A percentile compares a stretch with the other conserved stretches of the same genome.
Conservation (phyloP, 1,284 basidiomycete genomes). For the Phlebopus sp. region DNA sequence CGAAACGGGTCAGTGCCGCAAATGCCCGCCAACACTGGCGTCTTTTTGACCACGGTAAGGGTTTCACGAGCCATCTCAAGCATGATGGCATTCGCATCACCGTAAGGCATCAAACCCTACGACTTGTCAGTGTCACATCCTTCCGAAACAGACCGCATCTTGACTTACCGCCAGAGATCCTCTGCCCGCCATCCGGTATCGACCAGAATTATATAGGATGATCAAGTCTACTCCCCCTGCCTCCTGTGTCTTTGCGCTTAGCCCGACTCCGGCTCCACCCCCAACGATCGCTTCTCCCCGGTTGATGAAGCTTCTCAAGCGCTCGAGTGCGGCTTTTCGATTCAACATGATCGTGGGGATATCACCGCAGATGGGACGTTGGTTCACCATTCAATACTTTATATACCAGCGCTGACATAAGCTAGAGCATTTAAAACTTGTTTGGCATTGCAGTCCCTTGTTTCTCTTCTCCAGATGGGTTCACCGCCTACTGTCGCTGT, state of each 20-base stretch:
- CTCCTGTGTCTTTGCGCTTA: slow-evolving; percentile 30
- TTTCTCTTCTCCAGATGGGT: slow-evolving; percentile 8
- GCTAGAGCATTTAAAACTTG: not conserved
- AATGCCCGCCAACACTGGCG: slow-evolving; percentile 27
- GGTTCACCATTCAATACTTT: not conserved
- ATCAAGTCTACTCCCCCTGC: slow-evolving; percentile 26
- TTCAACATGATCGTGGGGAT: slow-evolving; percentile 11
- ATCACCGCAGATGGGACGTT: not conserved
- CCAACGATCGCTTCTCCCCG: slow-evolving; percentile 24
- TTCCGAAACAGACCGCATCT: not conserved
- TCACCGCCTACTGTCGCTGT: slow-evolving; percentile 21
- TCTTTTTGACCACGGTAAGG: slow-evolving; percentile 28
- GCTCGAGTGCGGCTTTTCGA: slow-evolving; percentile 16
- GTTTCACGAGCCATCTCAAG: slow-evolving; percentile 30
- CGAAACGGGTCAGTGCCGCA: slow-evolving; percentile 32
- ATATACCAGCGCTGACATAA: slow-evolving; percentile 18
- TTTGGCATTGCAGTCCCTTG: not conserved
- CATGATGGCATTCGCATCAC: slow-evolving; percentile 31
- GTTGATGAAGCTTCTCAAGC: slow-evolving; percentile 14
- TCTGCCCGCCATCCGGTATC: slow-evolving; percentile 29
- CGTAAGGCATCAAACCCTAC: slow-evolving; percentile 32
- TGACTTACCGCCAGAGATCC: slow-evolving; percentile 28
- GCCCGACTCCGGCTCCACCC: slow-evolving; percentile 29
- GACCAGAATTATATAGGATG: slow-evolving; percentile 32
- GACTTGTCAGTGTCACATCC: slow-evolving; percentile 1